A percentile compares a stretch with the other conserved stretches of the same genome.
These are phyloP conservation scores for Xeromyces bisporus DNA, from an alignment of 495 filamentous ascomycete genomes.

Conservation along the genomic window DNA sequence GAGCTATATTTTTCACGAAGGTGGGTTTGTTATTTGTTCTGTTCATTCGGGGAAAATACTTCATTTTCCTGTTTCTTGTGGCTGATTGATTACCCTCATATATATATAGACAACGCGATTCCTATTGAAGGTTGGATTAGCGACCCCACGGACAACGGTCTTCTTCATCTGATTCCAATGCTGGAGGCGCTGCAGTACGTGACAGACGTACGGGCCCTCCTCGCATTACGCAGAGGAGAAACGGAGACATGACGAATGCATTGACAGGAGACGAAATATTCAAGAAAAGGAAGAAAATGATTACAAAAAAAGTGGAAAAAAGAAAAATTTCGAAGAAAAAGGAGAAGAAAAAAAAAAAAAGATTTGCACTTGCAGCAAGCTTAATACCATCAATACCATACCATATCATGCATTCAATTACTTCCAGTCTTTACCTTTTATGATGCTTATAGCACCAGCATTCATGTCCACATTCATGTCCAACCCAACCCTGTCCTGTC, in stretches of 20 bases:
- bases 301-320: too few relatives aligned
- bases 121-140: slow-evolving; percentile 88
- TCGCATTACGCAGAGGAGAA: slow-evolving; percentile 79
- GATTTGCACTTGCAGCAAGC: too few relatives aligned
- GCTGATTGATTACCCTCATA: slow-evolving; percentile 15
- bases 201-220: slow-evolving; percentile 77
- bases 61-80: slow-evolving; percentile 10
- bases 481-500: too few relatives aligned
- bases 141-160: slow-evolving; percentile 77
- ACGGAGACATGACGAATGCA: slow-evolving; percentile 24
- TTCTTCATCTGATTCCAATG: slow-evolving; percentile 83
- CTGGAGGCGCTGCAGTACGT: slow-evolving; percentile 91
- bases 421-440: too few relatives aligned
- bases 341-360: too few relatives aligned
- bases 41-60: slow-evolving; percentile 4
- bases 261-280: slow-evolving; percentile 2
- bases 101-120: slow-evolving; percentile 65
- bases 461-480: too few relatives aligned
- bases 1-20: slow-evolving; percentile 98
- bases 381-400: too few relatives aligned
- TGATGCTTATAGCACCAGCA: too few relatives aligned
- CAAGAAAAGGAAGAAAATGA: slow-evolving; percentile 7
- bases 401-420: too few relatives aligned
- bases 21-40: slow-evolving; percentile 26
- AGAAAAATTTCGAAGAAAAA: too few relatives aligned